phyloP scores from a whole-genome alignment of 1,284 basidiomycete genomes.

The Testicularia cyperi region DNA sequence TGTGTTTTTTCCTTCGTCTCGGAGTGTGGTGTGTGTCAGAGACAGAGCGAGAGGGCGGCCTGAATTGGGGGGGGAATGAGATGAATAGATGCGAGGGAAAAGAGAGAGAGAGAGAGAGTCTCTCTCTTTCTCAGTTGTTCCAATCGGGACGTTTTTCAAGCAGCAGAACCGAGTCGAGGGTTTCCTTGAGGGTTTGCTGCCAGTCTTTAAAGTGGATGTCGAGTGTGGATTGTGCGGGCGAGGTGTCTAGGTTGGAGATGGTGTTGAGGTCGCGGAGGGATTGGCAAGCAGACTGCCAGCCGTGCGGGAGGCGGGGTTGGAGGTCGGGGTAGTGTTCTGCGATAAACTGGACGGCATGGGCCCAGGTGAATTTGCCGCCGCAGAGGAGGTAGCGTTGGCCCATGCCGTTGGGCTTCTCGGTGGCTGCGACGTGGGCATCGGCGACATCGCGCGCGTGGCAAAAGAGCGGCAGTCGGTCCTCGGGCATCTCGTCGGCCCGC shows the following conservation, averaged over 20 bases:
- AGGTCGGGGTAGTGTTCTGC: slow-evolving; percentile 34
- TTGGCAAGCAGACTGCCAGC: slow-evolving; percentile 36
- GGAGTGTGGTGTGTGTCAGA: too few relatives aligned
- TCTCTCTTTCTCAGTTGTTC: too few relatives aligned
- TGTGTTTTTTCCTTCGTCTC: too few relatives aligned
- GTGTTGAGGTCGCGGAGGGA: slow-evolving; percentile 10
- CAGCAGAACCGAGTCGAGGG: slow-evolving; percentile 37
- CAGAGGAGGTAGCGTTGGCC: slow-evolving; percentile 42
- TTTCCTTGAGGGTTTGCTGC: slow-evolving; percentile 47
- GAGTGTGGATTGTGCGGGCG: slow-evolving; percentile 28
- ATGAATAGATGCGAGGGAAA: too few relatives aligned
- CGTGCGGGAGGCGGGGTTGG: slow-evolving; percentile 40
- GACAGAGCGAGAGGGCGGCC: too few relatives aligned
- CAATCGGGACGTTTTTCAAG: slow-evolving; percentile 39
- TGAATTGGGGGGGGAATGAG: too few relatives aligned
- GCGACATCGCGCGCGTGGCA: slow-evolving; percentile 50
- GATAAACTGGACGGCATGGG: slow-evolving; percentile 40
- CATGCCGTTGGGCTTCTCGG: slow-evolving; percentile 36
- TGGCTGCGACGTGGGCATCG: slow-evolving; percentile 50
- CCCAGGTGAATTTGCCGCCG: slow-evolving; percentile 48
- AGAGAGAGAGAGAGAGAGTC: too few relatives aligned
- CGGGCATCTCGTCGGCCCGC: slow-evolving; percentile 38
- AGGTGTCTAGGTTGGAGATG: slow-evolving; percentile 38
- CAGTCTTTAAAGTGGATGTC: slow-evolving; percentile 42
- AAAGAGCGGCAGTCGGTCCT: slow-evolving; percentile 59